Conservation (phyloP, 345 rosid genomes). For the Dipteronia sinensis region DNA sequence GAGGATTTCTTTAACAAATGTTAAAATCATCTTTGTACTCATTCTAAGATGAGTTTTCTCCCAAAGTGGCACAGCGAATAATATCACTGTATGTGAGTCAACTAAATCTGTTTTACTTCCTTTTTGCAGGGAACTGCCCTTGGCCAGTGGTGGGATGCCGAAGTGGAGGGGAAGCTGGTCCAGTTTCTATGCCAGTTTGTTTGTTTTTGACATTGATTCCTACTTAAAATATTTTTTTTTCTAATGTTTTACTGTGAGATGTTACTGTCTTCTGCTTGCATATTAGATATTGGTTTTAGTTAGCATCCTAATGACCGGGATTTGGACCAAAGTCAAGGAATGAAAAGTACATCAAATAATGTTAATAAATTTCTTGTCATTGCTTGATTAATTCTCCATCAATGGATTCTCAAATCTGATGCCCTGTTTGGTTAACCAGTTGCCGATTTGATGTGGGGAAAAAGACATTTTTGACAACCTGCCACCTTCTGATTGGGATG, state of each 20-base stretch:
- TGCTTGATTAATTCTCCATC: slow-evolving; percentile 10
- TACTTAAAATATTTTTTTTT: too few relatives aligned
- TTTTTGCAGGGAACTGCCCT: slow-evolving; percentile 29
- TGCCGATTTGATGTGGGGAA: slow-evolving; percentile 9
- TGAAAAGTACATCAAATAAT: slow-evolving; percentile 23
- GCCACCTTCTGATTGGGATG: background rate
- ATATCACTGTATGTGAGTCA: background rate
- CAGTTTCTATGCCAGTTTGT: slow-evolving; percentile 10
- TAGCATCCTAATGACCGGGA: background rate
- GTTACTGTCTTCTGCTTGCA: too few relatives aligned
- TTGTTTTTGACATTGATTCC: too few relatives aligned
- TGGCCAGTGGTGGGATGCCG: slow-evolving; percentile 14
- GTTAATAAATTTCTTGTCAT: too few relatives aligned
- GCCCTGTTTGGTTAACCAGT: background rate
- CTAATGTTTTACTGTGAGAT: too few relatives aligned
- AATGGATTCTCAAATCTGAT: slow-evolving; percentile 9
- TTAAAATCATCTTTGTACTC: background rate
- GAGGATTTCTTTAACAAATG: slow-evolving; percentile 4
- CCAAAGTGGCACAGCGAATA: background rate
- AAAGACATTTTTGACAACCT: background rate
- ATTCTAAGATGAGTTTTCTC: background rate
- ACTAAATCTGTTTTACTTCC: background rate
- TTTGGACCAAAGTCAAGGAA: slow-evolving; percentile 11
- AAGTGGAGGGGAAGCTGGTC: slow-evolving; percentile 14
- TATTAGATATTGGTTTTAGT: too few relatives aligned